phyloP scores from a whole-genome alignment of 2,329 filamentous ascomycete genomes.

The Hymenoscyphus scutula region DNA sequence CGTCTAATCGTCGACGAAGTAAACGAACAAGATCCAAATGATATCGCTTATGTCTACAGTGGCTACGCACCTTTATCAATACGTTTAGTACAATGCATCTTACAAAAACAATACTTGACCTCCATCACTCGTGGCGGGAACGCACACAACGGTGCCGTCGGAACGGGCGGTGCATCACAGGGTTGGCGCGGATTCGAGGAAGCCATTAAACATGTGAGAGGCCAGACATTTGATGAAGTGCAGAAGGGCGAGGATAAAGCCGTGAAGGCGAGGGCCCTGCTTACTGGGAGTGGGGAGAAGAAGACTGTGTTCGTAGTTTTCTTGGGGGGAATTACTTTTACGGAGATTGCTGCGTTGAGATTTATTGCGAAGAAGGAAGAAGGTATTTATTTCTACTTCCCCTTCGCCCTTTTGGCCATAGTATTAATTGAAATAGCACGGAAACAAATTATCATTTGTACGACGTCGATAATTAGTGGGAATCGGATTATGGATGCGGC shows the following conservation, averaged over 20 bases:
- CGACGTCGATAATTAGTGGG: constrained; percentile 87
- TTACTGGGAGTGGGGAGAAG: constrained; percentile 71
- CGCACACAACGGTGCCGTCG: constrained; percentile 44
- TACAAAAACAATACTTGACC: constrained; percentile 84
- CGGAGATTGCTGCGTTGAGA: constrained; percentile 89
- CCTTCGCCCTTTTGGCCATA: no score
- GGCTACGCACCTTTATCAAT: constrained; percentile 93
- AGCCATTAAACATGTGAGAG: constrained; percentile 79
- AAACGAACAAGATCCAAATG: constrained; percentile 89
- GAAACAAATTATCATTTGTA: constrained; percentile 85
- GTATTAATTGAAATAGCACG: constrained; percentile 59
- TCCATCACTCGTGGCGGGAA: constrained; percentile 65
- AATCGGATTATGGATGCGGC: constrained; percentile 84
- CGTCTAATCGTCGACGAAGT: constrained; percentile 94
- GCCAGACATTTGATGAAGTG: constrained; percentile 85
- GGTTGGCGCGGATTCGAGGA: constrained; percentile 96
- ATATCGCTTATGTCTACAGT: constrained; percentile 96
- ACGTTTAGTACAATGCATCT: constrained; percentile 83
- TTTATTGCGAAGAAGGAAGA: constrained; percentile 86
- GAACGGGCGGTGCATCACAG: constrained; percentile 60
- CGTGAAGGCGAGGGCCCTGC: constrained; percentile 76
- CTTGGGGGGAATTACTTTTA: constrained; percentile 92
- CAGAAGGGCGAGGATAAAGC: constrained; percentile 94
- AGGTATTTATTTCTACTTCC: constrained; percentile 42
- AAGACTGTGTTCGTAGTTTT: constrained; percentile 97